Evolutionary conservation across 345 rosid species (phyloP).

Genomic region (Pugionium cornutum): DNA sequence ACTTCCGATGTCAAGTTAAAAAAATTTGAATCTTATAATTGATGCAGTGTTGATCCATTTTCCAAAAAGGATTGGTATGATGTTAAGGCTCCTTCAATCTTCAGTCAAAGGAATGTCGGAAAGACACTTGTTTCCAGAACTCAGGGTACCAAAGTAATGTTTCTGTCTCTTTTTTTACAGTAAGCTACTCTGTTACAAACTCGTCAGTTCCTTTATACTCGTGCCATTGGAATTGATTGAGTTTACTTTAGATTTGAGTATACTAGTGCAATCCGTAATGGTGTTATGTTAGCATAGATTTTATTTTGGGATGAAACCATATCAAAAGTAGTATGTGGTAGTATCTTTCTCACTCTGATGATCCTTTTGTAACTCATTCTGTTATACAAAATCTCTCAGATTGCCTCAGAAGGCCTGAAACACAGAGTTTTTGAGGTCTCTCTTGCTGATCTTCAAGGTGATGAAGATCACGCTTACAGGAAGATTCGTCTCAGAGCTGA

Average conservation of each 20-base stretch:
- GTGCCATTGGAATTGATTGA: background rate
- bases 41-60: slow-evolving; percentile 53
- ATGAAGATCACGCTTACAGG: slow-evolving; percentile 84
- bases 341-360: too few species aligned
- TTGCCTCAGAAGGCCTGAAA: slow-evolving; percentile 95
- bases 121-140: slow-evolving; percentile 90
- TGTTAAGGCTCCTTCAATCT: slow-evolving; percentile 85
- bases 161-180: background rate
- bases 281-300: too few species aligned
- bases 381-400: slow-evolving; percentile 37
- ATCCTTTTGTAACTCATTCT: background rate
- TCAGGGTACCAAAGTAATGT: slow-evolving; percentile 87
- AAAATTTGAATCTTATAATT: background rate
- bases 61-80: slow-evolving; percentile 89
- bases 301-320: too few species aligned
- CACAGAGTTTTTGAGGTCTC: slow-evolving; percentile 94
- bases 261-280: background rate
- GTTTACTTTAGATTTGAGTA: background rate
- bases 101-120: slow-evolving; percentile 65
- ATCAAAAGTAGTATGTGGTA: background rate
- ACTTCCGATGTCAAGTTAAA: background rate
- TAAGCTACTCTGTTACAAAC: background rate
- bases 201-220: background rate
- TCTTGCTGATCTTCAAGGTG: slow-evolving; percentile 16
- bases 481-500: slow-evolving; percentile 52